A percentile compares a stretch with the other conserved stretches of the same genome.
These are phyloP conservation scores for Trichoderma reesei DNA, from an alignment of 495 filamentous ascomycete species.

Conservation along the genomic window DNA sequence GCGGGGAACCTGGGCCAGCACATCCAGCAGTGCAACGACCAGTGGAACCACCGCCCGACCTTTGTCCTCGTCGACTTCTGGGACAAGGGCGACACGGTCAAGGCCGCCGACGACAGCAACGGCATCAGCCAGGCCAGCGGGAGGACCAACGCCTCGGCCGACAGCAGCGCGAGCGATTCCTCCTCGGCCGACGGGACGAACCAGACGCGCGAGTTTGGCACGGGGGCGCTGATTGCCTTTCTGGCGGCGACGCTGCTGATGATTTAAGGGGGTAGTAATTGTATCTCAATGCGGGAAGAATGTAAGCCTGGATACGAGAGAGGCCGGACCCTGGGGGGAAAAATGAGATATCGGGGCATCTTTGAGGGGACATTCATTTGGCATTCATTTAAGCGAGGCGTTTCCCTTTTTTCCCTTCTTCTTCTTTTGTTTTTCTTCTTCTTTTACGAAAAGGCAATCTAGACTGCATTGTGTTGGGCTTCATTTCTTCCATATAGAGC, in stretches of 20 bases:
- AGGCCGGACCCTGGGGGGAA: neutral
- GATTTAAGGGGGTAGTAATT: slow-evolving; percentile 4
- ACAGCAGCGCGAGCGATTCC: neutral
- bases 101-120: slow-evolving; percentile 48
- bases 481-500: neutral
- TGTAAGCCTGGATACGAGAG: neutral
- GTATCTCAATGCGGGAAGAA: slow-evolving; percentile 8
- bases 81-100: slow-evolving; percentile 49
- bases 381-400: slow-evolving; percentile 25
- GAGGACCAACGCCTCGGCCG: neutral
- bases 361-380: neutral
- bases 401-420: no score
- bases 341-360: neutral
- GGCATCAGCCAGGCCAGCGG: slow-evolving; percentile 27
- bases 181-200: neutral
- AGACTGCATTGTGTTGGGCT: neutral
- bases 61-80: slow-evolving; percentile 62
- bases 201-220: neutral
- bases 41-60: slow-evolving; percentile 46
- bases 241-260: slow-evolving; percentile 20
- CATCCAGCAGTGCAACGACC: slow-evolving; percentile 36
- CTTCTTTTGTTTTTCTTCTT: no score
- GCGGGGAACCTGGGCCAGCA: slow-evolving; percentile 51
- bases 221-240: slow-evolving; percentile 21
- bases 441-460: slow-evolving; percentile 1